Evolutionary conservation across 2,329 filamentous ascomycete genomes (phyloP).

Genomic region (Dryadomyces sulphureus): DNA sequence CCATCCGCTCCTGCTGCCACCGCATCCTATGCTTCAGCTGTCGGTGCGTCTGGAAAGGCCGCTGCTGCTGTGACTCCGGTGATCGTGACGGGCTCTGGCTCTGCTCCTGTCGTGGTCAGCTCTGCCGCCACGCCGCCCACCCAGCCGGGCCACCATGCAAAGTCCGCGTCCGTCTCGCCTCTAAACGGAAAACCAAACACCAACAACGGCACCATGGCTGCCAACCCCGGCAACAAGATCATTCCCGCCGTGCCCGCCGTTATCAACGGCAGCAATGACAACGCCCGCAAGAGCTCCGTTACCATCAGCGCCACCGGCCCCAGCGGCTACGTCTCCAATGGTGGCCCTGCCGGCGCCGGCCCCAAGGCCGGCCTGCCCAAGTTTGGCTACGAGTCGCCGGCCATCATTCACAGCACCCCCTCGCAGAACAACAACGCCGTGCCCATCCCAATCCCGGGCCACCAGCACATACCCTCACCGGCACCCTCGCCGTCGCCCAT

Average conservation of each 20-base stretch:
- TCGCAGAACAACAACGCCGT: constrained; percentile 38
- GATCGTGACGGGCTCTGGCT: constrained; percentile 45
- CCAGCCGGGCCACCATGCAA: constrained; percentile 42
- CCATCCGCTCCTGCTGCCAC: constrained; percentile 37
- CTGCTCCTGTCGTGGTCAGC: constrained; percentile 39
- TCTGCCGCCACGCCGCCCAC: constrained; percentile 31
- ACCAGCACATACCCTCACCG: constrained; percentile 65
- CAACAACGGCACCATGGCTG: constrained; percentile 8
- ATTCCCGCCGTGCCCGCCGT: constrained; percentile 48
- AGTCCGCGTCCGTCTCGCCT: constrained; percentile 54
- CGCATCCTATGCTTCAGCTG: constrained; percentile 53
- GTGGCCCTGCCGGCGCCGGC: constrained; percentile 39
- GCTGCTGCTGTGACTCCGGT: constrained; percentile 42
- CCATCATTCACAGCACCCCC: constrained; percentile 52
- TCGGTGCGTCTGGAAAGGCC: constrained; percentile 47
- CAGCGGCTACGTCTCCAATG: constrained; percentile 63
- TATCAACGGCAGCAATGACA: constrained; percentile 59
- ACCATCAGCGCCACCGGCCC: constrained; percentile 79
- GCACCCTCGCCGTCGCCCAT: constrained; percentile 86
- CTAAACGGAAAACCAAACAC: constrained; percentile 57
- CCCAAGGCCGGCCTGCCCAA: constrained; percentile 51
- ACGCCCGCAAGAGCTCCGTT: constrained; percentile 76
- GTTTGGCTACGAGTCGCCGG: constrained; percentile 68
- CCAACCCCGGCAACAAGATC: constrained; percentile 7
- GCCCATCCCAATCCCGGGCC: constrained; percentile 47